Base-by-base conservation (phyloP, 2,329 filamentous ascomycete species). In the Cladophialophora exuberans region DNA sequence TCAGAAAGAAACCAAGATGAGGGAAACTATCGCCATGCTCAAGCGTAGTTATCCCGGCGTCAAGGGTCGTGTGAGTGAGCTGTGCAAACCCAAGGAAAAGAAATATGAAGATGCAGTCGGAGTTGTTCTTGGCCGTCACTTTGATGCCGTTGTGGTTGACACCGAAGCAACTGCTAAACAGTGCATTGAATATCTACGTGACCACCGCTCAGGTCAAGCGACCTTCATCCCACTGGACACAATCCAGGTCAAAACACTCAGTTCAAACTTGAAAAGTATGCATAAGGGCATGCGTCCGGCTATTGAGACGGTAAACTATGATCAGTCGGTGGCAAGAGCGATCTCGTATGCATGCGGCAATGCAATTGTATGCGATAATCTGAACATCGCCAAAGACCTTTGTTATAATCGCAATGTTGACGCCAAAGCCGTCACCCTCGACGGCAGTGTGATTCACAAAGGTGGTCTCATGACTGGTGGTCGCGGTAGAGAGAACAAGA, bases 151-250 rank as follows among this genome's bases (percentile, higher is more conserved):
- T 38, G 85, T 99, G 44, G 93, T 97, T 7, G 94, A 99, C 65
- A 93, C 90, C 1, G 91, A 97, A 72, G 96, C 94, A 74, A 94
- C 89, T 1, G 94, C 90, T 23, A 87, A 91, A 56, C 91, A 97
- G 65, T 99, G 94, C 70, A 94, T 99, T 52, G 85, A 94, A 64
- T 95, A 96, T 67, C 83, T 99, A 55, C 94, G 94, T 65, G 90
- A 96, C 62, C 90, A 97, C 69, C 86, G 90, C 52, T 86, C 89
- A 50, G 83, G 88, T 5, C 90, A 92, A 54, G 90, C 94, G 73
- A 97, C 90, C 1, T 97, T 99, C 71, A 92, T 97, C 60, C 94
- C 94, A 1, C 80, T 99, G 15, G 94, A 99, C 76, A 97, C 96
- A 48, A 96, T 99, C 70, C 95, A 97, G 67, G 92, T 97, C 68